Evolutionary conservation across 2,329 filamentous ascomycete genomes (phyloP).

Genomic region (Nemania serpens): DNA sequence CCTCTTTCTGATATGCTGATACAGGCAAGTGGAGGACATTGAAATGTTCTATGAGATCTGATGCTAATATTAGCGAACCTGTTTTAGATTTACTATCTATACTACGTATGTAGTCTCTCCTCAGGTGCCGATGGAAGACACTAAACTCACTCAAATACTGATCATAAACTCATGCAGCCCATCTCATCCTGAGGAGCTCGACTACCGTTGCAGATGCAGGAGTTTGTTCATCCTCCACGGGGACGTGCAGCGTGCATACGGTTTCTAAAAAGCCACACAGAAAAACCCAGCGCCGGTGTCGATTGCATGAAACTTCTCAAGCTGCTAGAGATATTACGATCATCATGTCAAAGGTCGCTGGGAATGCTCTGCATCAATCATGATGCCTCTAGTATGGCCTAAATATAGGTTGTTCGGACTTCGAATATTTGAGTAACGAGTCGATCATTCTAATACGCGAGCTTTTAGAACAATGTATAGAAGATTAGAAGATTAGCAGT

Average conservation of each 20-base stretch:
- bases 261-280: slow-evolving; percentile 12
- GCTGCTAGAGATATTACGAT: slow-evolving; percentile 15
- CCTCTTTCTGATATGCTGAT: background rate
- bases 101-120: background rate
- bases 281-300: slow-evolving; percentile 1
- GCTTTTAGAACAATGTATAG: background rate
- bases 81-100: slow-evolving; percentile 4
- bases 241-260: slow-evolving; percentile 8
- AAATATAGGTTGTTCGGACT: slow-evolving; percentile 14
- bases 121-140: background rate
- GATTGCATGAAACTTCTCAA: slow-evolving; percentile 26
- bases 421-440: slow-evolving; percentile 11
- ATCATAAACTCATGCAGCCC: slow-evolving; percentile 11
- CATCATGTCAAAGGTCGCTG: background rate
- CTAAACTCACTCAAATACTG: slow-evolving; percentile 5
- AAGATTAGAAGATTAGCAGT: slow-evolving; percentile 17
- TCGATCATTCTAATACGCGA: background rate
- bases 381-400: background rate
- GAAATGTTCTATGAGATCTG: slow-evolving; percentile 8
- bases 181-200: slow-evolving; percentile 19
- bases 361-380: slow-evolving; percentile 18
- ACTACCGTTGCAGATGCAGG: slow-evolving; percentile 21
- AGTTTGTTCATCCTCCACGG: slow-evolving; percentile 18
- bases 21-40: slow-evolving; percentile 3
- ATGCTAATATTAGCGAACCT: slow-evolving; percentile 1